Base-by-base conservation (phyloP, 2,329 filamentous ascomycete genomes). In the Claviceps purpurea region DNA sequence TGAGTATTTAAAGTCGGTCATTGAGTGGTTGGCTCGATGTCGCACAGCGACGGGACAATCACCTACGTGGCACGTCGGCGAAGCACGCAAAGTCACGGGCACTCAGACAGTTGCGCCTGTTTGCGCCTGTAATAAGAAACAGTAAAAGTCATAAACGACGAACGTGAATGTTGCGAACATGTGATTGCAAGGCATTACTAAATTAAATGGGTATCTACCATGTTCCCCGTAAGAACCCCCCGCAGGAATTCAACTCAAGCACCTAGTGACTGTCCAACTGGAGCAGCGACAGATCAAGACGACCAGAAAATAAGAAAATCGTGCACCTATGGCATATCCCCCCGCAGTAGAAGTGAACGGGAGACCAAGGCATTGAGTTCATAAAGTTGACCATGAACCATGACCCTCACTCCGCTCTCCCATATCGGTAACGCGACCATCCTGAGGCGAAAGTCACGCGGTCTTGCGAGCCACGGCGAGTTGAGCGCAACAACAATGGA, bases 171-270 rank as follows among this genome's bases (percentile, higher is more conserved):
- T 5, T 26, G 2, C 43, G 10, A n/a, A 16, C 14, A 16, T 4
- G 18, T 41, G 10, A 34, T 40, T 51, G 34, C 13, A 5, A 45
- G 22, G 4, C 37, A 51, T 47, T 34, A 47, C 22, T 47, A 37
- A 41, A 42, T 51, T 47, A 51, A 42, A 47, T 47, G 50, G 50
- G 50, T 51, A 51, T 51, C 50, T 51, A 51, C 30, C 43, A 37
- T 51, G 42, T 39, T 42, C 22, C 47, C 38, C 42, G 11, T 43
- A 34, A 11, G 30, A 34, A 34, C 18, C 20, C 42, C 20, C n/a
- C 30, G 50, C 45, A 50, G 45, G 55, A 54, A 56, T 42, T 40
- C 51, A 46, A 55, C 63, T 75, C 77, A 67, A 73, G 39, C 74
- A 56, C 51, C 16, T 22, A 16, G 20, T 26, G 20, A 14, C 13